Percentiles rank a stretch among this genome's conserved stretches.
These are phyloP conservation scores for Saraca asoca DNA, from an alignment of 331 rosid species.

Conservation along the genomic window DNA sequence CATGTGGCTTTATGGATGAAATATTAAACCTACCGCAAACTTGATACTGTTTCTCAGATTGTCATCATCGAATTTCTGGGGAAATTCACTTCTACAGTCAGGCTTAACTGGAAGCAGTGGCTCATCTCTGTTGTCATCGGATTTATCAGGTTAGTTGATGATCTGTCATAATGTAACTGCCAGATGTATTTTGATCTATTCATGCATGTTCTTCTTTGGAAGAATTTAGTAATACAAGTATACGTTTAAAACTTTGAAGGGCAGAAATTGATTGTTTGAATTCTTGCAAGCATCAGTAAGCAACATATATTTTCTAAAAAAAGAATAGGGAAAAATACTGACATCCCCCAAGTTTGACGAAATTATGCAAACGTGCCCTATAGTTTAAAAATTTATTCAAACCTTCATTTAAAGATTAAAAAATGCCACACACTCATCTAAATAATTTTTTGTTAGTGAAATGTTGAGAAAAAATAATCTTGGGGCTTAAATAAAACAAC, in stretches of 20 bases:
- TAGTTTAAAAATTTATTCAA: too few relatives aligned
- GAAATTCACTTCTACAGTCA: slow-evolving; percentile 64
- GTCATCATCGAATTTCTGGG: slow-evolving; percentile 77
- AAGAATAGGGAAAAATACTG: too few relatives aligned
- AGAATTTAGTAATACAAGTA: not conserved
- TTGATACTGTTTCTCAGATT: slow-evolving; percentile 46
- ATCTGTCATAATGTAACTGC: not conserved
- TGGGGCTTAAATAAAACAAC: too few relatives aligned
- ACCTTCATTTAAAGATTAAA: too few relatives aligned
- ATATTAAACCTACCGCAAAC: not conserved
- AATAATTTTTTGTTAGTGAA: too few relatives aligned
- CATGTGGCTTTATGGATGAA: slow-evolving; percentile 10
- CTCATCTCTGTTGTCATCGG: slow-evolving; percentile 64
- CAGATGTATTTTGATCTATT: slow-evolving; percentile 3
- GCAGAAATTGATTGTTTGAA: not conserved
- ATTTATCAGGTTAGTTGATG: slow-evolving; percentile 59
- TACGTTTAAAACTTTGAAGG: slow-evolving; percentile 13
- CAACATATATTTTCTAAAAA: too few relatives aligned
- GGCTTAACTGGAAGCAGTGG: slow-evolving; percentile 79
- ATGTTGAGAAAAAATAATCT: too few relatives aligned
- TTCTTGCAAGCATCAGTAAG: not conserved
- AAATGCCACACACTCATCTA: too few relatives aligned
- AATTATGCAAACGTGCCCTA: too few relatives aligned
- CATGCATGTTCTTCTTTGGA: slow-evolving; percentile 8
- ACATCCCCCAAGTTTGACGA: too few relatives aligned